Conservation (phyloP, 208 protist species). For the Cochliopodium minus region DNA sequence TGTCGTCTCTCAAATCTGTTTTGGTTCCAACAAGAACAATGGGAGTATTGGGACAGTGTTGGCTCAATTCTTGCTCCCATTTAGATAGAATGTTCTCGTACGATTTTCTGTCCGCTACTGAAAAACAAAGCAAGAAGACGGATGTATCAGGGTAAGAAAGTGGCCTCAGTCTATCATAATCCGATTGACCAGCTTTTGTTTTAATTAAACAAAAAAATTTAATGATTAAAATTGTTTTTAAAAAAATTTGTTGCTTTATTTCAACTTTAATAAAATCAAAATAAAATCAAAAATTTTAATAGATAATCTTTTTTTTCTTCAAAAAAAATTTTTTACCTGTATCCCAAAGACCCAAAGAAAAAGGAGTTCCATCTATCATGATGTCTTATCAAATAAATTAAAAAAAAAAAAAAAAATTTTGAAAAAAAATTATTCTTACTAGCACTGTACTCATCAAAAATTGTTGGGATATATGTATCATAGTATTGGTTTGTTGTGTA, state of each 20-base stretch:
- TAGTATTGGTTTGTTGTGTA: no score
- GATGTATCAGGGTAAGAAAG: conserved; percentile 60
- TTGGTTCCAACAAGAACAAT: conserved; percentile 36
- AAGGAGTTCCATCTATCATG: no score
- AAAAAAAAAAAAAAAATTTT: conserved; percentile 23
- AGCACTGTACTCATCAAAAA: conserved; percentile 58
- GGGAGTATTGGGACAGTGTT: conserved; percentile 35
- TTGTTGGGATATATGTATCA: conserved; percentile 36
- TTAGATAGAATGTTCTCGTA: conserved; percentile 37
- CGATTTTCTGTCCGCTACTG: conserved; percentile 31
- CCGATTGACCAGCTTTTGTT: conserved; percentile 55
- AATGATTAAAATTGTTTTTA: no score
- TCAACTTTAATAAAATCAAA: no score
- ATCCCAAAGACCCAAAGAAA: no score
- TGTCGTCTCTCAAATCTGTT: conserved; percentile 32
- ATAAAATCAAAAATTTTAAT: no score
- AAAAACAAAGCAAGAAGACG: conserved; percentile 61
- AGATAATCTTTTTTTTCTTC: no score
- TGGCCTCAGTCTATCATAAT: conserved; percentile 71
- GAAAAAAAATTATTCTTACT: conserved; percentile 31
- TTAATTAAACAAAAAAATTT: no score
- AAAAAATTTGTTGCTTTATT: no score
- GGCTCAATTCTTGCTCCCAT: conserved; percentile 20
- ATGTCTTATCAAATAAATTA: background rate
- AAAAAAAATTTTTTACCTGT: no score